These are phyloP conservation scores for Crithidia sp. DNA, from an alignment of 208 protist species.

Conservation along the genomic window DNA sequence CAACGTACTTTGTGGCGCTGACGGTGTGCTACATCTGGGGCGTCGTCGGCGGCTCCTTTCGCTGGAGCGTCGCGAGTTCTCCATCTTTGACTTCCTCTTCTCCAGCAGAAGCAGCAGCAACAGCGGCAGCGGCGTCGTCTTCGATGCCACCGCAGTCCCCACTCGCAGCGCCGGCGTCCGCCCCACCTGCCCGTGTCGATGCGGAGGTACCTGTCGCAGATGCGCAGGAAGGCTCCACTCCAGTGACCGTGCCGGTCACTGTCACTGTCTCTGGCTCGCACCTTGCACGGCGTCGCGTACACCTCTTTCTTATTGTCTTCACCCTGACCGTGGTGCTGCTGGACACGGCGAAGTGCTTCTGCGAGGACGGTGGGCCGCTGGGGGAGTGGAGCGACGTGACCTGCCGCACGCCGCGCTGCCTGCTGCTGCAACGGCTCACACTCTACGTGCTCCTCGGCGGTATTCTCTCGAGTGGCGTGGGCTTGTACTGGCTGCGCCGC, in stretches of 20 bases:
- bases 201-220: not conserved
- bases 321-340: constrained; percentile 36
- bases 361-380: constrained; percentile 34
- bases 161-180: not conserved
- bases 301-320: constrained; percentile 32
- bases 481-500: constrained; percentile 57
- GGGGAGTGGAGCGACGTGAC: constrained; percentile 35
- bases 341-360: constrained; percentile 40
- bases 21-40: constrained; percentile 70
- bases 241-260: not conserved
- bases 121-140: not conserved
- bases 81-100: no score
- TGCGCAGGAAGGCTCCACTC: not conserved
- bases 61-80: constrained; percentile 15
- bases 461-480: constrained; percentile 50
- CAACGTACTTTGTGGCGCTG: constrained; percentile 70
- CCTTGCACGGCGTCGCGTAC: constrained; percentile 47
- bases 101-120: not conserved
- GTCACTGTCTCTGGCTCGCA: constrained; percentile 19
- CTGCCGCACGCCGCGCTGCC: constrained; percentile 41
- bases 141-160: not conserved
- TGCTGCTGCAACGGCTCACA: constrained; percentile 29
- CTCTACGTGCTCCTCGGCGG: constrained; percentile 54
- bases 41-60: constrained; percentile 54
- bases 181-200: no score